These are phyloP conservation scores for Trichosporon sp. DNA, from an alignment of 1,284 basidiomycete genomes.

Conservation along the genomic window DNA sequence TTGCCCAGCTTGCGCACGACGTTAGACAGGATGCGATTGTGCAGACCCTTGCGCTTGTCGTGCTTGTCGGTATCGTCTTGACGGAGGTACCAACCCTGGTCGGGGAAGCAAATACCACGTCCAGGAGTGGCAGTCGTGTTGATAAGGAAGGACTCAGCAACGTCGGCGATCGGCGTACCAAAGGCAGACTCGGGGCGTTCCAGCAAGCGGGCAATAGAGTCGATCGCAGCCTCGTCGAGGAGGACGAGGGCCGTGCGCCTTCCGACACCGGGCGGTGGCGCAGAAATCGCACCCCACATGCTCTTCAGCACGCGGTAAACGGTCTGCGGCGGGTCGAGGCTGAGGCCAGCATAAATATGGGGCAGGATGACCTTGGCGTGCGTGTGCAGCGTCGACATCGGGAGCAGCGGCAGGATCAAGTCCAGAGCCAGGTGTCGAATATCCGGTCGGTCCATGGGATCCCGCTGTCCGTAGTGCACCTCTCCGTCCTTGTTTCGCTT, in stretches of 20 bases:
- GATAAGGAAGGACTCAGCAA: conserved; percentile 84
- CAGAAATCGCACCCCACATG: conserved; percentile 50
- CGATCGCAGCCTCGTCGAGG: conserved; percentile 61
- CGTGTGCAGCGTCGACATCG: conserved; percentile 45
- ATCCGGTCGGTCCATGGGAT: conserved; percentile 53
- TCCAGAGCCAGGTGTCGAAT: conserved; percentile 54
- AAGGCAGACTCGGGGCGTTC: conserved; percentile 67
- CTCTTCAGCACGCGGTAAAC: conserved; percentile 52
- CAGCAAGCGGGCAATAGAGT: conserved; percentile 76
- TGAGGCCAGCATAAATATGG: conserved; percentile 47
- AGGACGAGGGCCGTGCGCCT: conserved; percentile 49
- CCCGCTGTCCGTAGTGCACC: conserved; percentile 41
- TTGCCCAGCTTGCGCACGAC: conserved; percentile 66
- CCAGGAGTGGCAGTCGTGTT: conserved; percentile 83
- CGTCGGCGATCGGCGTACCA: conserved; percentile 66
- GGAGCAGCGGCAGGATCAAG: conserved; percentile 51
- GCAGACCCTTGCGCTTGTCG: conserved; percentile 58
- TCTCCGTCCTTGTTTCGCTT: conserved; percentile 51
- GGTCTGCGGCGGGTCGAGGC: conserved; percentile 53
- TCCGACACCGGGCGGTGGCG: conserved; percentile 42
- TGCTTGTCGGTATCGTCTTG: conserved; percentile 49
- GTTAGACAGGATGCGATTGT: conserved; percentile 83
- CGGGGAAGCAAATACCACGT: conserved; percentile 81
- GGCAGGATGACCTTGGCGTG: conserved; percentile 49
- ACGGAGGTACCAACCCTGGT: conserved; percentile 87